phyloP scores from a whole-genome alignment of 345 rosid genomes.

The Citrus glauca region DNA sequence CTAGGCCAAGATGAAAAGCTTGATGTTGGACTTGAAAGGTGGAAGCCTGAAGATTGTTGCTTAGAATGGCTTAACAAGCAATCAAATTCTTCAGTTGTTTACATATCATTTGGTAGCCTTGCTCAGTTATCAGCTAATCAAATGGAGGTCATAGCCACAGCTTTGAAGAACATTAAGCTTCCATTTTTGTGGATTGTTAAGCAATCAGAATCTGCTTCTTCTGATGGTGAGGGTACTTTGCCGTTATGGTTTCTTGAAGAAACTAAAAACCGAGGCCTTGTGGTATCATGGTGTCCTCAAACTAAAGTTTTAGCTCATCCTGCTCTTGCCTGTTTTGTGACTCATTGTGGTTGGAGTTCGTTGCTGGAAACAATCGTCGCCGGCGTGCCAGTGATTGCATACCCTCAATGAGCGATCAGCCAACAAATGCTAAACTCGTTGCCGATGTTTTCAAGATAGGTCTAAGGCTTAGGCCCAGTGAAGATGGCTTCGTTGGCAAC shows the following conservation, averaged over 20 bases:
- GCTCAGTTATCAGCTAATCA: conserved; percentile 20
- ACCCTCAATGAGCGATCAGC: conserved; percentile 56
- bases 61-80: conserved; percentile 41
- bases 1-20: conserved; percentile 22
- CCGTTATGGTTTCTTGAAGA: conserved; percentile 32
- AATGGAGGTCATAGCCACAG: conserved; percentile 36
- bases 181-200: conserved; percentile 54
- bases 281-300: conserved; percentile 52
- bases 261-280: conserved; percentile 31
- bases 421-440: conserved; percentile 46
- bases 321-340: conserved; percentile 39
- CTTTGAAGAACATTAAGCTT: conserved; percentile 21
- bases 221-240: conserved; percentile 22
- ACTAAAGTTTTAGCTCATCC: conserved; percentile 38
- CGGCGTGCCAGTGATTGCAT: conserved; percentile 46
- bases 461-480: conserved; percentile 24
- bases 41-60: conserved; percentile 40
- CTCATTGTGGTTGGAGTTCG: conserved; percentile 66
- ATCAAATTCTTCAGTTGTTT: conserved; percentile 30
- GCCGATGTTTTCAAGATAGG: conserved; percentile 42
- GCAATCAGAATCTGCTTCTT: conserved; percentile 11
- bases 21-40: conserved; percentile 27
- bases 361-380: conserved; percentile 31
- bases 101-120: conserved; percentile 51
- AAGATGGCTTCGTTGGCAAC: conserved; percentile 19